These are phyloP conservation scores for Ustilago curta DNA, from an alignment of 1,284 basidiomycete genomes.

Conservation along the genomic window DNA sequence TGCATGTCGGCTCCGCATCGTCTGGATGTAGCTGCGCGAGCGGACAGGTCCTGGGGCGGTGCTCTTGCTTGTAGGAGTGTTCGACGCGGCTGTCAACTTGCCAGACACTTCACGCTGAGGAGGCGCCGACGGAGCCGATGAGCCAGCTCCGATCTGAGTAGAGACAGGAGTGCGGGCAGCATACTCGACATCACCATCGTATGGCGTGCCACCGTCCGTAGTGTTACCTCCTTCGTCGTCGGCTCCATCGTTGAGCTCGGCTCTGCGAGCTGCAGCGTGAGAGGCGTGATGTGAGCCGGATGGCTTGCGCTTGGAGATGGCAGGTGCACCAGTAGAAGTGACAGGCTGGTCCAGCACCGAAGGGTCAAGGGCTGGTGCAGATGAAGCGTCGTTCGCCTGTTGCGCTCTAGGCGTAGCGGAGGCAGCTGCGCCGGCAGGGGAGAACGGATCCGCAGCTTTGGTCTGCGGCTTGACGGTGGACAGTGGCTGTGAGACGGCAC, in stretches of 20 bases:
- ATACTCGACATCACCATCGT: constrained; percentile 65
- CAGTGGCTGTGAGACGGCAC: constrained; percentile 24
- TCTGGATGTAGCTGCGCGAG: constrained; percentile 42
- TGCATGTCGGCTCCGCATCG: constrained; percentile 48
- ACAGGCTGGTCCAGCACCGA: constrained; percentile 22
- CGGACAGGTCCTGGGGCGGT: constrained; percentile 33
- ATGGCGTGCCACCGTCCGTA: constrained; percentile 55
- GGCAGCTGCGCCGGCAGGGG: constrained; percentile 4
- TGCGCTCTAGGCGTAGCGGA: constrained; percentile 35
- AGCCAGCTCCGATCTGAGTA: constrained; percentile 19
- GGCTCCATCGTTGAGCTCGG: constrained; percentile 33
- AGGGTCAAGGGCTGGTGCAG: constrained; percentile 27
- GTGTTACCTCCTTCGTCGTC: constrained; percentile 40
- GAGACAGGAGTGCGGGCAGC: constrained; percentile 52
- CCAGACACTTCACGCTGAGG: constrained; percentile 14
- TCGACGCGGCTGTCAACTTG: constrained; percentile 10
- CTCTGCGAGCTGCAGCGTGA: constrained; percentile 35
- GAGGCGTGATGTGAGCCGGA: constrained; percentile 39
- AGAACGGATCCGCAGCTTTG: constrained; percentile 24
- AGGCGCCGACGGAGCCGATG: constrained; percentile 10
- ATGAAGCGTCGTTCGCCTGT: constrained; percentile 15
- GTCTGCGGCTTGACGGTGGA: constrained; percentile 31
- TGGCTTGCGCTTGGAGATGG: constrained; percentile 42
- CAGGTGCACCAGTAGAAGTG: constrained; percentile 2
- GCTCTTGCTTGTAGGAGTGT: constrained; percentile 17